Evolutionary conservation across 805 yeast species (phyloP).

Genomic region (Yarrowia sp.): DNA sequence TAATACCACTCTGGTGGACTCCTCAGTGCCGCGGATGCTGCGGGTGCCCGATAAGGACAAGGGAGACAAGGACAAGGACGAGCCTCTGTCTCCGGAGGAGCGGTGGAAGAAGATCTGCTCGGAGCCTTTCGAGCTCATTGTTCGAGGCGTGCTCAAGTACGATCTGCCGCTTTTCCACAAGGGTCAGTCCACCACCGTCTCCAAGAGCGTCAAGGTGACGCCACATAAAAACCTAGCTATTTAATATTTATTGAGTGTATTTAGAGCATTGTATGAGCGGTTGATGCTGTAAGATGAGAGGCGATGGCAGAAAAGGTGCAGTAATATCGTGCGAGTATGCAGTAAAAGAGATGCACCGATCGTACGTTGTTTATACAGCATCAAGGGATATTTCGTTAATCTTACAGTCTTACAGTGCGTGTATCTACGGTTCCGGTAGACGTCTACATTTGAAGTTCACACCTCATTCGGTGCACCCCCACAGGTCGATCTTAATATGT

Average conservation of each 20-base stretch:
- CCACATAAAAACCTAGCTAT: conserved; percentile 36
- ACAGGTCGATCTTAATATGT: neutral
- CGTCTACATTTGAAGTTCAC: too few species aligned
- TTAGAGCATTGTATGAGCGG: too few species aligned
- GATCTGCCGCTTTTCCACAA: conserved; percentile 59
- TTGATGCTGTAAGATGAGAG: too few species aligned
- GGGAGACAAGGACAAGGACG: conserved; percentile 3
- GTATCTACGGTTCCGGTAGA: too few species aligned
- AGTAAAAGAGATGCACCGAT: too few species aligned
- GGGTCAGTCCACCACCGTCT: conserved; percentile 31
- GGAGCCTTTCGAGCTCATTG: conserved; percentile 78
- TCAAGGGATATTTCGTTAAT: too few species aligned
- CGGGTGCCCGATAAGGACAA: conserved; percentile 21
- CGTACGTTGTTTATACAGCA: too few species aligned
- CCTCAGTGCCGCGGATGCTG: conserved; percentile 13
- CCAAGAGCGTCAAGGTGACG: conserved; percentile 37
- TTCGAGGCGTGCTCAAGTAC: conserved; percentile 83
- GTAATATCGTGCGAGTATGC: too few species aligned
- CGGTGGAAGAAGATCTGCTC: conserved; percentile 37
- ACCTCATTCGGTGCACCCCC: too few species aligned
- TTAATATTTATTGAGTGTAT: conserved; percentile 35
- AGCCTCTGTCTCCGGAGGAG: conserved; percentile 22
- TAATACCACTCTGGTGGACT: neutral
- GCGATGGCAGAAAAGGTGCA: too few species aligned
- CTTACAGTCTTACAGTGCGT: too few species aligned